Percentiles rank a stretch among this genome's conserved stretches.
phyloP scores from a whole-genome alignment of 148 eudicot genomes.

The Fallopia convolvulus region DNA sequence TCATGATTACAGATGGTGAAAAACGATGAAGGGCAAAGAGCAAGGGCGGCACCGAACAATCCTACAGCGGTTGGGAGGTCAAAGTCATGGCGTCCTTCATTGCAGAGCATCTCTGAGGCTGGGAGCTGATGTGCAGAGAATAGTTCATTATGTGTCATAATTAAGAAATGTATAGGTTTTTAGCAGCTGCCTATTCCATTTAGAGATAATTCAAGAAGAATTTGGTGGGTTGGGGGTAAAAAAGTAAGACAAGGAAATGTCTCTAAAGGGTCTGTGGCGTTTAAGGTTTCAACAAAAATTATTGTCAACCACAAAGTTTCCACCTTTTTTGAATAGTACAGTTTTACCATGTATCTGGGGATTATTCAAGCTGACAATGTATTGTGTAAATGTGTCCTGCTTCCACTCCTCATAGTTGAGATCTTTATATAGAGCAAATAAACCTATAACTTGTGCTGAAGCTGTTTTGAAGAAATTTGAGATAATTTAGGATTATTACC shows the following conservation, averaged over 20 bases:
- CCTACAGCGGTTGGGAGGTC: conserved; percentile 15
- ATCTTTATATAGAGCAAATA: neutral
- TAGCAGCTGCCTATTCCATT: conserved; percentile 16
- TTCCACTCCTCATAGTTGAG: neutral
- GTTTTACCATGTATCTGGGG: conserved; percentile 4
- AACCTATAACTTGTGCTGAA: neutral
- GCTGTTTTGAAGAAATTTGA: neutral
- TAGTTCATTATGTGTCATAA: neutral
- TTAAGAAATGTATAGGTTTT: neutral
- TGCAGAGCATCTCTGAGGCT: conserved; percentile 77
- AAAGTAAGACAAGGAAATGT: neutral
- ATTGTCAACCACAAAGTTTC: conserved; percentile 13
- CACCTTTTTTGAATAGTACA: conserved; percentile 27
- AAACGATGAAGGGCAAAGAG: conserved; percentile 29
- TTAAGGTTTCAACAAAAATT: conserved; percentile 3
- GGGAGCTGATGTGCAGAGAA: conserved; percentile 20
- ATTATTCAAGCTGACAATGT: neutral
- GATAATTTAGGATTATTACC: neutral
- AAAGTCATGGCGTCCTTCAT: conserved; percentile 74
- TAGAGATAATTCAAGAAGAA: neutral
- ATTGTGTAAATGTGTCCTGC: too few species aligned
- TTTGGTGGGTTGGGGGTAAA: neutral
- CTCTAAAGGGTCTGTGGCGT: conserved; percentile 12
- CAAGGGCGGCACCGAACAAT: conserved; percentile 33
- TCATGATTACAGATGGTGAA: conserved; percentile 25